phyloP scores from a whole-genome alignment of 2,329 filamentous ascomycete species.

The Pseudocercospora cruenta region DNA sequence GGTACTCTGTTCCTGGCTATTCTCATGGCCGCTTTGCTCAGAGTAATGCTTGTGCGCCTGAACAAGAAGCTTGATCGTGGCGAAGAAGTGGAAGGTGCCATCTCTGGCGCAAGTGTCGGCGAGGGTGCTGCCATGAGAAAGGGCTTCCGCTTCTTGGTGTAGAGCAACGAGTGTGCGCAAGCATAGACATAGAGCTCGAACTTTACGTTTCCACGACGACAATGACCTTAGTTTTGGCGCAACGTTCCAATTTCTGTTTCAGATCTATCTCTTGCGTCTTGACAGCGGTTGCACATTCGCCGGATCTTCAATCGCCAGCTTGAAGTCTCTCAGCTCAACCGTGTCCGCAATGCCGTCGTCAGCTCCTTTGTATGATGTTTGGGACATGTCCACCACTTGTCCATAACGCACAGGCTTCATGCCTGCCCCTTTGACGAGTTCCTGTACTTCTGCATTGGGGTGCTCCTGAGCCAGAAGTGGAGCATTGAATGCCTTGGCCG shows the following conservation, averaged over 20 bases:
- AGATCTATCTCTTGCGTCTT: background rate
- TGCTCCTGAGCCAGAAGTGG: slow-evolving; percentile 21
- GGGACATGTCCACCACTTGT: slow-evolving; percentile 10
- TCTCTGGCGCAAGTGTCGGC: slow-evolving; percentile 52
- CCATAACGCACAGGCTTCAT: slow-evolving; percentile 24
- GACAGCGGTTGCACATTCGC: slow-evolving; percentile 21
- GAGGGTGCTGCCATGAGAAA: slow-evolving; percentile 59
- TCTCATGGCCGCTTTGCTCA: slow-evolving; percentile 63
- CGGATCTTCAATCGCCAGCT: slow-evolving; percentile 22
- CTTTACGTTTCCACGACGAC: background rate
- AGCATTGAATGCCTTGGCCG: slow-evolving; percentile 25
- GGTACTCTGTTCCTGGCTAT: slow-evolving; percentile 67
- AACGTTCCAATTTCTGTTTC: background rate
- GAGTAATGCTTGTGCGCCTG: slow-evolving; percentile 64
- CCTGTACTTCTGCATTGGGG: slow-evolving; percentile 22
- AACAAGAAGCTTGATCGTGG: slow-evolving; percentile 72
- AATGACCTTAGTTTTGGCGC: background rate
- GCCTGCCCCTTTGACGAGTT: slow-evolving; percentile 21
- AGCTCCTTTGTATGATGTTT: slow-evolving; percentile 8
- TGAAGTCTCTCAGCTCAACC: slow-evolving; percentile 18
- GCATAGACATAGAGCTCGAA: background rate
- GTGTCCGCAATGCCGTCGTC: slow-evolving; percentile 11
- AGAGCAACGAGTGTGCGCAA: background rate
- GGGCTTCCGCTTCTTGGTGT: slow-evolving; percentile 66
- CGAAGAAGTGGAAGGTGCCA: slow-evolving; percentile 56